Percentiles rank a stretch among this genome's conserved stretches.
These are phyloP conservation scores for Marasmius fiardii DNA, from an alignment of 1,284 basidiomycete genomes.

Conservation along the genomic window DNA sequence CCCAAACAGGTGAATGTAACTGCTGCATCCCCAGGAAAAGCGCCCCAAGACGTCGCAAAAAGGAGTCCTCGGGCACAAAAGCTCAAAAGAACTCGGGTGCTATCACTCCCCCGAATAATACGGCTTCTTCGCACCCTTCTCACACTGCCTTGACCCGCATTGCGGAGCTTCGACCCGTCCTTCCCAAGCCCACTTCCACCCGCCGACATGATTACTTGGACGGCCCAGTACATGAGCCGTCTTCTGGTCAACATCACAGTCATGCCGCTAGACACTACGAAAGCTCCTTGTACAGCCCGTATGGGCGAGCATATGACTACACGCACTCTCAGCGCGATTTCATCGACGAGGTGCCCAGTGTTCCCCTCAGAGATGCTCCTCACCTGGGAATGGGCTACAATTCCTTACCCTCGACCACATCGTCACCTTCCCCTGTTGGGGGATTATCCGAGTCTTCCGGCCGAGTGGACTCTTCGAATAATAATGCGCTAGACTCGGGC, in stretches of 20 bases:
- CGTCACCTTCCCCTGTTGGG: not conserved
- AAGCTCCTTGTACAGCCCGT: constrained; percentile 50
- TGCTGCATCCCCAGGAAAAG: constrained; percentile 52
- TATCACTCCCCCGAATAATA: constrained; percentile 9
- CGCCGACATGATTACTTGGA: constrained; percentile 16
- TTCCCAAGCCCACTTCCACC: constrained; percentile 38
- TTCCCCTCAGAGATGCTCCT: not conserved
- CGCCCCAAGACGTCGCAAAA: constrained; percentile 21
- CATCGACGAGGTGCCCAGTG: not conserved
- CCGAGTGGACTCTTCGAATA: not conserved
- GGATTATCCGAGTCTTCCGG: not conserved
- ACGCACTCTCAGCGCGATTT: constrained; percentile 20
- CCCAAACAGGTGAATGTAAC: constrained; percentile 41
- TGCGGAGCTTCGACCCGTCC: constrained; percentile 52
- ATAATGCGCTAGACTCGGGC: constrained; percentile 6
- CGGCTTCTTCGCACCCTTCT: constrained; percentile 1
- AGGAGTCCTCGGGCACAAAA: constrained; percentile 20
- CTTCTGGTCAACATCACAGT: constrained; percentile 24
- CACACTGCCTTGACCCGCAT: constrained; percentile 44
- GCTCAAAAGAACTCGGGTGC: not conserved
- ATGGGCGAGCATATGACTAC: constrained; percentile 56
- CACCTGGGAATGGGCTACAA: not conserved
- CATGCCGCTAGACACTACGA: constrained; percentile 39
- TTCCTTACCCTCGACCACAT: not conserved
- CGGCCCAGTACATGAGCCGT: constrained; percentile 39